Conservation (phyloP, 2,329 filamentous ascomycete genomes). For the Cladosporium sp. region DNA sequence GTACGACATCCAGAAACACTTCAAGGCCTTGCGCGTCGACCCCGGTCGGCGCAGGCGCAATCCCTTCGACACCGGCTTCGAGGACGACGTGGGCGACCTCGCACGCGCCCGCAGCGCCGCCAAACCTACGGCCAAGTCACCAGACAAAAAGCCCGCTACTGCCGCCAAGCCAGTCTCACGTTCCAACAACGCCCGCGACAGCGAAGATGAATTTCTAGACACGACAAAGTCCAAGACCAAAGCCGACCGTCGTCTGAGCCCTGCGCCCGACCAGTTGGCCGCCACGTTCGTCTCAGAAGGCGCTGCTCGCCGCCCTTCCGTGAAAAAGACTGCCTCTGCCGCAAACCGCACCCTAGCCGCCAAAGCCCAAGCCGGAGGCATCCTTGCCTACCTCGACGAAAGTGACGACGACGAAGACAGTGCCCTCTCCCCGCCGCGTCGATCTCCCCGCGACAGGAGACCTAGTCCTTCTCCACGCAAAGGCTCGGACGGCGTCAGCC, state of each 20-base stretch:
- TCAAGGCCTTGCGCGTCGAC: constrained; percentile 35
- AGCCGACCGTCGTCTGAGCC: constrained; percentile 32
- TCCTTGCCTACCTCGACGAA: constrained; percentile 37
- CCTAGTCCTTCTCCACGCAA: constrained; percentile 31
- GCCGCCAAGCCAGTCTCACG: constrained; percentile 16
- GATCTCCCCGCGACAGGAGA: constrained; percentile 24
- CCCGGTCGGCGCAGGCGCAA: constrained; percentile 33
- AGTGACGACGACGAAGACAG: constrained; percentile 29
- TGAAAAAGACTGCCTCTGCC: constrained; percentile 3
- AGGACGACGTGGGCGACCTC: constrained; percentile 31
- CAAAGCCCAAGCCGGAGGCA: constrained; percentile 32
- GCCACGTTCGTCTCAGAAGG: constrained; percentile 11
- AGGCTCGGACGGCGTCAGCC: constrained; percentile 11
- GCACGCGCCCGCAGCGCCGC: constrained; percentile 26
- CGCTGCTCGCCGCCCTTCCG: constrained; percentile 9
- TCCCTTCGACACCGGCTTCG: constrained; percentile 37
- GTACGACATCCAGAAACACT: constrained; percentile 34
- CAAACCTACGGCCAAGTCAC: constrained; percentile 24
- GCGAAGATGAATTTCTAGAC: constrained; percentile 34
- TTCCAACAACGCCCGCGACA: constrained; percentile 24
- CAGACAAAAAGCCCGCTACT: constrained; percentile 19
- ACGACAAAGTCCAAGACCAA: constrained; percentile 20
- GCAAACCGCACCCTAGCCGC: constrained; percentile 21
- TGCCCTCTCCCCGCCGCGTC: constrained; percentile 16
- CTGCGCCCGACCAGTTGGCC: constrained; percentile 28